These are phyloP conservation scores for Iberis amara DNA, from an alignment of 441 rosid genomes.

Conservation along the genomic window DNA sequence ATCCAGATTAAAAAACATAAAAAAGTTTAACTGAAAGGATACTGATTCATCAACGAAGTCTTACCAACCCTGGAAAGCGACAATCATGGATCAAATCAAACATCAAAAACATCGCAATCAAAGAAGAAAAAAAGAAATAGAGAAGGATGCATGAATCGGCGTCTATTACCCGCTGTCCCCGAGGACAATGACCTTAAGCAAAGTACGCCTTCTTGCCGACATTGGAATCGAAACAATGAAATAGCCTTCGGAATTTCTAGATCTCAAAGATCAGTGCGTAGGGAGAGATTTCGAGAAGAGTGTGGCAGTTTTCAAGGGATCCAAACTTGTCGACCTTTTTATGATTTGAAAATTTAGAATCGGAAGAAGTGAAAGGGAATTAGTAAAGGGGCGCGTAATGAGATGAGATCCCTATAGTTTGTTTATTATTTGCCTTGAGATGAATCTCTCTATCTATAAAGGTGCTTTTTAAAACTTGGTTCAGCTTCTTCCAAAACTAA, in stretches of 20 bases:
- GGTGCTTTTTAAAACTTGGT: neutral
- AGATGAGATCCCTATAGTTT: conserved; percentile 28
- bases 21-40: conserved; percentile 35
- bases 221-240: conserved; percentile 32
- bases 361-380: conserved; percentile 16
- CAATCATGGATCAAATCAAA: too few relatives aligned
- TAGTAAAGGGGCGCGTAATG: conserved; percentile 53
- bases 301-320: conserved; percentile 13
- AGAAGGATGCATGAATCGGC: too few relatives aligned
- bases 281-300: neutral
- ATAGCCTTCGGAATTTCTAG: neutral
- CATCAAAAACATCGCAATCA: too few relatives aligned
- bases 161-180: conserved; percentile 54
- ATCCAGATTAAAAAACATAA: too few relatives aligned
- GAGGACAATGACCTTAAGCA: conserved; percentile 65
- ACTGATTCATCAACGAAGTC: conserved; percentile 70
- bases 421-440: too few relatives aligned
- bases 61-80: conserved; percentile 50
- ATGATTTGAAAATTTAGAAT: too few relatives aligned
- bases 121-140: neutral
- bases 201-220: conserved; percentile 76
- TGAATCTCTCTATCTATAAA: too few relatives aligned
- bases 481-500: too few relatives aligned
- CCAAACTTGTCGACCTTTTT: conserved; percentile 1
- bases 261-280: conserved; percentile 17